Evolutionary conservation across 805 yeast species (phyloP).

Genomic region (Candida berthetii): DNA sequence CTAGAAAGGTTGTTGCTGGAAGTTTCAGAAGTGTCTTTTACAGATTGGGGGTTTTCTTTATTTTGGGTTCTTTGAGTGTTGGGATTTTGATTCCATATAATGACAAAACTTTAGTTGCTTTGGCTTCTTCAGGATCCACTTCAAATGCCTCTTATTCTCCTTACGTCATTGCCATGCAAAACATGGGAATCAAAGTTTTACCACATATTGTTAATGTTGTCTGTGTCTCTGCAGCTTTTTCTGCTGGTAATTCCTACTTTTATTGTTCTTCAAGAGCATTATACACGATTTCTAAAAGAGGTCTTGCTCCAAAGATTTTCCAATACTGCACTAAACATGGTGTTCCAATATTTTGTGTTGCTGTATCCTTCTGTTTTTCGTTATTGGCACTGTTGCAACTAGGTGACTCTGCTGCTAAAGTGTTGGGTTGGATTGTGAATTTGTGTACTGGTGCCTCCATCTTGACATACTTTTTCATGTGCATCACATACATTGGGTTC

Average conservation of each 20-base stretch:
- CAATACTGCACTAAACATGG: slow-evolving; percentile 54
- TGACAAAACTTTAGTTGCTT: slow-evolving; percentile 42
- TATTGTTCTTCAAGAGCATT: slow-evolving; percentile 50
- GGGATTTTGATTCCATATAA: slow-evolving; percentile 61
- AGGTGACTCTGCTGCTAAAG: slow-evolving; percentile 46
- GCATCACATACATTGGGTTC: slow-evolving; percentile 57
- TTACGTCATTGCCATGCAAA: slow-evolving; percentile 45
- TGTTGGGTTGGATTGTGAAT: slow-evolving; percentile 61
- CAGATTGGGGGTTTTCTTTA: slow-evolving; percentile 55
- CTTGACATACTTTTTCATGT: slow-evolving; percentile 48
- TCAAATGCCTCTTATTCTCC: slow-evolving; percentile 45
- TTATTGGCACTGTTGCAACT: slow-evolving; percentile 55
- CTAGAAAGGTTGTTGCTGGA: slow-evolving; percentile 63
- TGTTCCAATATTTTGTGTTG: slow-evolving; percentile 64
- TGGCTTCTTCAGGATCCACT: slow-evolving; percentile 31
- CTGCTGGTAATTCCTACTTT: slow-evolving; percentile 45
- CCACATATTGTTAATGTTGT: slow-evolving; percentile 43
- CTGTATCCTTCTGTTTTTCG: slow-evolving; percentile 44
- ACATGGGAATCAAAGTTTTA: slow-evolving; percentile 40
- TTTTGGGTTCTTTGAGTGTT: slow-evolving; percentile 60
- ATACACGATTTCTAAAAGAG: slow-evolving; percentile 43
- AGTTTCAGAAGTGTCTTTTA: slow-evolving; percentile 71
- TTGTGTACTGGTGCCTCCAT: slow-evolving; percentile 61
- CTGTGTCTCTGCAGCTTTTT: slow-evolving; percentile 42
- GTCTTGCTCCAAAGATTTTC: slow-evolving; percentile 54